Evolutionary conservation across 768 basidiomycete genomes (phyloP).

Genomic region (Lanmaoa rubissima): DNA sequence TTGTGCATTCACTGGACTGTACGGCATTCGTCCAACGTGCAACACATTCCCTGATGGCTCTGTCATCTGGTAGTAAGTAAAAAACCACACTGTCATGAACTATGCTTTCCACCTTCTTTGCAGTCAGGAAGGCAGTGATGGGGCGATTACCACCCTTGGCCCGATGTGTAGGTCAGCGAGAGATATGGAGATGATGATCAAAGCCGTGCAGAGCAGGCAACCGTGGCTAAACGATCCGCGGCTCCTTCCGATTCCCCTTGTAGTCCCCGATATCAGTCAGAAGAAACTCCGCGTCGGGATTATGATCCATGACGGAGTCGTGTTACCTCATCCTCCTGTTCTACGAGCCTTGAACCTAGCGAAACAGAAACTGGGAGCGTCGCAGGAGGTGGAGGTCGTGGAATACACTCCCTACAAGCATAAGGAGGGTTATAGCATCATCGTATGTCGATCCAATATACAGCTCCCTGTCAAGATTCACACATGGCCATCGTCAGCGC

Average conservation of each 20-base stretch:
- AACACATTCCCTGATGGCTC: slow-evolving; percentile 27
- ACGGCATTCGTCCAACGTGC: slow-evolving; percentile 40
- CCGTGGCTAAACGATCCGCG: slow-evolving; percentile 43
- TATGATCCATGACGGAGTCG: slow-evolving; percentile 37
- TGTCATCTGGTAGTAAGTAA: slow-evolving; percentile 21
- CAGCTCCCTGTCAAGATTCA: background rate
- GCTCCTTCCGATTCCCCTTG: slow-evolving; percentile 30
- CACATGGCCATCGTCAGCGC: slow-evolving; percentile 20
- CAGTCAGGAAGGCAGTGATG: slow-evolving; percentile 29
- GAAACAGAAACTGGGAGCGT: slow-evolving; percentile 35
- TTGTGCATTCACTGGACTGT: slow-evolving; percentile 37
- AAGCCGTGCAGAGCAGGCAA: slow-evolving; percentile 26
- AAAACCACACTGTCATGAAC: background rate
- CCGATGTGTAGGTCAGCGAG: slow-evolving; percentile 31
- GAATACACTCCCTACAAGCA: slow-evolving; percentile 39
- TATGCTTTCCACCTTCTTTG: slow-evolving; percentile 9
- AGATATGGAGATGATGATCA: slow-evolving; percentile 24
- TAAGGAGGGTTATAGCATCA: slow-evolving; percentile 32
- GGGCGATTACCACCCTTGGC: slow-evolving; percentile 8
- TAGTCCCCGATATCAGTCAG: slow-evolving; percentile 22
- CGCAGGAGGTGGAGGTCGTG: slow-evolving; percentile 35
- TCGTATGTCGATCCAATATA: slow-evolving; percentile 17
- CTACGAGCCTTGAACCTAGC: slow-evolving; percentile 38
- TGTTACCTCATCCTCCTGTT: slow-evolving; percentile 42
- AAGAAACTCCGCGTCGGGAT: slow-evolving; percentile 31